Conservation (phyloP, 306 rosid species). For the Gastrolobium bilobum region DNA sequence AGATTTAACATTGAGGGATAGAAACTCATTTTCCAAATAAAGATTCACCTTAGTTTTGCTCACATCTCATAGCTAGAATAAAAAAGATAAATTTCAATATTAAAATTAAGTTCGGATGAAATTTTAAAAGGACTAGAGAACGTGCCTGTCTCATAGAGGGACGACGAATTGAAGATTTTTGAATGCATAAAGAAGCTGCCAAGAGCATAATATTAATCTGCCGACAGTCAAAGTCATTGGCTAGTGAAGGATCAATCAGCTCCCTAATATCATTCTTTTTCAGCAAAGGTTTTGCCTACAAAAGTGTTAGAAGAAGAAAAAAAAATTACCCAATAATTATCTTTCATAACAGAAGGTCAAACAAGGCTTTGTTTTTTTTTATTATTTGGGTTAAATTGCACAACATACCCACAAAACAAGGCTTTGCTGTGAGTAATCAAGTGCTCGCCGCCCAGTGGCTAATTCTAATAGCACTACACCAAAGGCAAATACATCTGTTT, state of each 20-base stretch:
- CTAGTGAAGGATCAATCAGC: conserved; percentile 71
- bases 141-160: conserved; percentile 83
- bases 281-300: conserved; percentile 83
- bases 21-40: background rate
- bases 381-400: background rate
- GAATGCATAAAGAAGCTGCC: conserved; percentile 85
- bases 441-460: conserved; percentile 87
- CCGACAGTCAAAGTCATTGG: conserved; percentile 54
- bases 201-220: conserved; percentile 70
- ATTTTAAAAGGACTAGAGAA: background rate
- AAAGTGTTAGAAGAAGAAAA: background rate
- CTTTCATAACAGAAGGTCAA: background rate
- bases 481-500: conserved; percentile 89
- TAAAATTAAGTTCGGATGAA: conserved; percentile 10
- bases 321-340: background rate
- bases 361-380: background rate
- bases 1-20: background rate
- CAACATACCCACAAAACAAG: conserved; percentile 82
- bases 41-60: background rate
- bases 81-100: background rate
- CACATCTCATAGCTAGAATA: background rate
- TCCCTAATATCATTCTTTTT: conserved; percentile 66
- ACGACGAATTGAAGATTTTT: conserved; percentile 78
- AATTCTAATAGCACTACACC: conserved; percentile 84
- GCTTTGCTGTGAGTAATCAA: conserved; percentile 83